phyloP scores from a whole-genome alignment of 345 rosid genomes.

The Zanthoxylum bungeanum region DNA sequence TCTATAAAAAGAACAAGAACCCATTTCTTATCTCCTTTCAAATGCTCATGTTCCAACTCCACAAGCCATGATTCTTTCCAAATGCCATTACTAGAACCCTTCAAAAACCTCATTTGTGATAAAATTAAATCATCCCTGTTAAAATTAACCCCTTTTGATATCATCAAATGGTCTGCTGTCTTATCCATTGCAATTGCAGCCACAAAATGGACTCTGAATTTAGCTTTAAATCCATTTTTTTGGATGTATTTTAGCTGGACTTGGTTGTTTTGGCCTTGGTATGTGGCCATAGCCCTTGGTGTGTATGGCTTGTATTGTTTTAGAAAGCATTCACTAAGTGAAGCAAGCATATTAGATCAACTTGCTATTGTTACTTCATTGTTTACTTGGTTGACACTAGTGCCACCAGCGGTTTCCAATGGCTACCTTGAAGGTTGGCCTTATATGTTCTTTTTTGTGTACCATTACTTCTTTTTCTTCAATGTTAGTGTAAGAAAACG shows the following conservation, averaged over 20 bases:
- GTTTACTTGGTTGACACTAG: conserved; percentile 83
- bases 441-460: conserved; percentile 74
- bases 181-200: conserved; percentile 53
- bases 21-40: conserved; percentile 31
- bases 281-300: conserved; percentile 54
- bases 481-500: conserved; percentile 72
- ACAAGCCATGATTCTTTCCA: conserved; percentile 35
- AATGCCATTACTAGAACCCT: conserved; percentile 38
- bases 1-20: conserved; percentile 17
- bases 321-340: conserved; percentile 50
- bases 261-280: conserved; percentile 96
- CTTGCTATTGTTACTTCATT: conserved; percentile 64
- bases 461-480: conserved; percentile 89
- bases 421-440: conserved; percentile 96
- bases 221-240: conserved; percentile 65
- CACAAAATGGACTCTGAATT: conserved; percentile 50
- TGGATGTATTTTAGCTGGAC: conserved; percentile 95
- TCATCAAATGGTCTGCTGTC: conserved; percentile 54
- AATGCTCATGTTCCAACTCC: conserved; percentile 50
- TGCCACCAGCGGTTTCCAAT: conserved; percentile 77
- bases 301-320: conserved; percentile 60
- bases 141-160: conserved; percentile 44
- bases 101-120: conserved; percentile 37
- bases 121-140: conserved; percentile 36
- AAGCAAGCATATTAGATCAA: conserved; percentile 76